Evolutionary conservation across 75 land plant species (phyloP), one percentile per base, ranked within the genome.

Genomic region (Pinus taeda): DNA sequence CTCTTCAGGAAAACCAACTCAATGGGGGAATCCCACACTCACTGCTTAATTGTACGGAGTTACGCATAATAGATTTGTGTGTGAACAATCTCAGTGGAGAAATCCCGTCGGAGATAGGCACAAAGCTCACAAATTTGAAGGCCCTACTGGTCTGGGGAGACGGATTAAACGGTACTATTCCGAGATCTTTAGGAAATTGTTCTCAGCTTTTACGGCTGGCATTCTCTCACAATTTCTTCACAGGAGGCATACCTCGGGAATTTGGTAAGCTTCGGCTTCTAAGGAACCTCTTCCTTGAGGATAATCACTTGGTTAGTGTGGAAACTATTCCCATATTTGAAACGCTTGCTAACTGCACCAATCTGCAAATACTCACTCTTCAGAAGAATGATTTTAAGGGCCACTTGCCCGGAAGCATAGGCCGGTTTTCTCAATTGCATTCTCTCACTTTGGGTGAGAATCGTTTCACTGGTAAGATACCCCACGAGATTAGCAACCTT

Each of bases 161-260:
- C 30, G 15, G 14, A 4, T 33, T 63, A 11, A 22, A 3, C 15
- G 15, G 29, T 29, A 11, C 13, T 29, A 63, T 63, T 63, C 66
- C 78, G 21, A 74, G 58, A 75, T 78, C 80, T 53, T 59, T 75
- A 79, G 79, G 29, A 33, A 26, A 56, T 74, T 78, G 49, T 39
- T 76, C 33, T 22, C 53, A 18, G 82, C 57, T 57, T 53, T 75
- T 14, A 57, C 6, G 21, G 21, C 77, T 79, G 11, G 79, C 33
- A 57, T 37, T 76, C 45, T 80, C 76, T 13, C n/a, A 56, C 26
- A 81, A 81, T 33, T 59, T 18, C 24, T 45, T 80, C 37, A 57
- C 82, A 4, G 81, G 81, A 26, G 30, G 70, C 18, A 79, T 81
- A 42, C 82, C 82, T 61, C 71, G 26, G 36, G 81, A 80, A 59